These are phyloP conservation scores for Elsinoe arachidis DNA, from an alignment of 2,329 filamentous ascomycete species.

Conservation along the genomic window DNA sequence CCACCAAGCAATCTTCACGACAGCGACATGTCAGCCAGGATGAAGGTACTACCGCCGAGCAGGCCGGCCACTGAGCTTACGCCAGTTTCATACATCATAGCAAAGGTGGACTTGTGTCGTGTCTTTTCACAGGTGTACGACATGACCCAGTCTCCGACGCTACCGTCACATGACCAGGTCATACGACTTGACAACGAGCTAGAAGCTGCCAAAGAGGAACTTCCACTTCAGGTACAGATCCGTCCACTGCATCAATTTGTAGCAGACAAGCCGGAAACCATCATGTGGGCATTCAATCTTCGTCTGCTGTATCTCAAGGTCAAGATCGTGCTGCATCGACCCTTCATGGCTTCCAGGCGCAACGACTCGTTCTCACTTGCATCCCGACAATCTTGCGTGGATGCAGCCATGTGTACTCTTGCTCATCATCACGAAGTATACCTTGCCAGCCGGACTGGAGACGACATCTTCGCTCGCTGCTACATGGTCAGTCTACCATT, in stretches of 20 bases:
- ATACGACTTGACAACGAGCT: slow-evolving; percentile 31
- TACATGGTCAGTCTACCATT: slow-evolving; percentile 30
- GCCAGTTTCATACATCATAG: slow-evolving; percentile 28
- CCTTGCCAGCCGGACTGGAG: slow-evolving; percentile 38
- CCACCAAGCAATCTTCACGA: slow-evolving; percentile 39
- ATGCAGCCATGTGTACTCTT: slow-evolving; percentile 41
- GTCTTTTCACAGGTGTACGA: slow-evolving; percentile 35
- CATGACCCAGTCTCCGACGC: slow-evolving; percentile 29
- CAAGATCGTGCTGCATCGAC: slow-evolving; percentile 46
- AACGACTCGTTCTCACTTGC: slow-evolving; percentile 27
- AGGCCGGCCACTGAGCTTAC: slow-evolving; percentile 26
- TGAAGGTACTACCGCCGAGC: slow-evolving; percentile 30
- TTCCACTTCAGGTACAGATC: slow-evolving; percentile 32
- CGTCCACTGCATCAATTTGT: slow-evolving; percentile 35
- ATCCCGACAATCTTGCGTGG: slow-evolving; percentile 39
- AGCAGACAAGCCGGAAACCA: slow-evolving; percentile 40
- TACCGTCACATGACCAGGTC: slow-evolving; percentile 30
- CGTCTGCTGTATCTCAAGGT: slow-evolving; percentile 45
- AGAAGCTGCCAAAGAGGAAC: slow-evolving; percentile 25
- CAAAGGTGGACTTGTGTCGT: slow-evolving; percentile 27
- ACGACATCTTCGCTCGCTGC: slow-evolving; percentile 36
- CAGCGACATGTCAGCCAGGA: slow-evolving; percentile 33
- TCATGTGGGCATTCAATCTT: slow-evolving; percentile 45
- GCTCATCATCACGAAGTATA: slow-evolving; percentile 43
- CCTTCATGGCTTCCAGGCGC: slow-evolving; percentile 33